Percentiles rank a stretch among this genome's conserved stretches.
These are phyloP conservation scores for Chloranthus sessilifolius DNA, from an alignment of 164 flowering plant genomes.

Conservation along the genomic window DNA sequence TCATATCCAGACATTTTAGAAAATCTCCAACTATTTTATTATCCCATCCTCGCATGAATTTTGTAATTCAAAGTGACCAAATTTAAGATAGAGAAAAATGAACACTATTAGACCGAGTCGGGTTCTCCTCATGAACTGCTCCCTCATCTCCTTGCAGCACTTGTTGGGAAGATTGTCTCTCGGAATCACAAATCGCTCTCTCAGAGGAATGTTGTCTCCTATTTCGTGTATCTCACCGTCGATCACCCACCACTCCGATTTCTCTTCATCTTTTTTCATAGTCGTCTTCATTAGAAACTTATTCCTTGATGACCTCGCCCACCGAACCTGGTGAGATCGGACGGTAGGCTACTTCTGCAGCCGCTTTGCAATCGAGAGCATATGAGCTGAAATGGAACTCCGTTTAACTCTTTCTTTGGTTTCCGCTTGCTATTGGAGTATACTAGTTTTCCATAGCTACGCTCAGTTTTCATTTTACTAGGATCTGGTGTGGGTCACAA, in stretches of 20 bases:
- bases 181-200: slow-evolving; percentile 77
- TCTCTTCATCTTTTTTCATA: slow-evolving; percentile 44
- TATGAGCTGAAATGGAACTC: too few species aligned
- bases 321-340: slow-evolving; percentile 5
- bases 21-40: too few species aligned
- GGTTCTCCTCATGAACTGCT: slow-evolving; percentile 93
- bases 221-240: slow-evolving; percentile 97
- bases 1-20: too few species aligned
- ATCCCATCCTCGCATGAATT: too few species aligned
- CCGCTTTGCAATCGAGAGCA: slow-evolving; percentile 10
- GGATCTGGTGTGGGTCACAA: too few species aligned
- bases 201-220: slow-evolving; percentile 76
- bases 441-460: too few species aligned
- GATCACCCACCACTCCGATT: slow-evolving; percentile 87
- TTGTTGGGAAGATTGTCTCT: slow-evolving; percentile 68
- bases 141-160: slow-evolving; percentile 81
- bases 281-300: slow-evolving; percentile 20
- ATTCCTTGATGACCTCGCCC: slow-evolving; percentile 3
- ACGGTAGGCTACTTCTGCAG: slow-evolving; percentile 3
- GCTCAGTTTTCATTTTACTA: too few species aligned
- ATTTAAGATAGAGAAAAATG: too few species aligned
- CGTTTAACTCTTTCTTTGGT: too few species aligned
- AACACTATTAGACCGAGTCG: slow-evolving; percentile 87
- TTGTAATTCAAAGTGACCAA: too few species aligned
- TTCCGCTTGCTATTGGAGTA: too few species aligned